A percentile compares a stretch with the other conserved stretches of the same genome.
Evolutionary conservation across 257 asterid species (phyloP).

Genomic region (Verbena officinalis): DNA sequence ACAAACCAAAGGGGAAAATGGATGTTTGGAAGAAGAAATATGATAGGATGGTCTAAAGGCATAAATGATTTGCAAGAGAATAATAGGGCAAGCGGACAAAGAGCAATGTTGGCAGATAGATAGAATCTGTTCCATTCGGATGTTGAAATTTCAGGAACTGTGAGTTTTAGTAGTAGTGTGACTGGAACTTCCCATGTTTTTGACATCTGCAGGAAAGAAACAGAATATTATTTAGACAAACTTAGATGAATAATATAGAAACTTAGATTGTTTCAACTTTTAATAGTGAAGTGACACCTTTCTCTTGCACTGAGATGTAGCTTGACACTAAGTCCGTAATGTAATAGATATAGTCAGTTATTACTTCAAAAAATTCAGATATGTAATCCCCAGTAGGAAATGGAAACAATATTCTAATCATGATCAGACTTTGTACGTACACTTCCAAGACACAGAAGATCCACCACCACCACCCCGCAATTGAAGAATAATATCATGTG

Average conservation of each 20-base stretch:
- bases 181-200: slow-evolving; percentile 82
- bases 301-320: background rate
- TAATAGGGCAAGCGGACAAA: slow-evolving; percentile 82
- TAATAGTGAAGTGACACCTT: background rate
- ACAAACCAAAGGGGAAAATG: slow-evolving; percentile 85
- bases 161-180: slow-evolving; percentile 71
- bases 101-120: slow-evolving; percentile 76
- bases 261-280: background rate
- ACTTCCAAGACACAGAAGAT: background rate
- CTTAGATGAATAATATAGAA: slow-evolving; percentile 9
- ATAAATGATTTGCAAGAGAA: slow-evolving; percentile 80
- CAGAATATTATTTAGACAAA: slow-evolving; percentile 25
- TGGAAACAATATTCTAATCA: background rate
- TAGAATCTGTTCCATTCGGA: slow-evolving; percentile 86
- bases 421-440: background rate
- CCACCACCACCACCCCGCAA: background rate
- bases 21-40: slow-evolving; percentile 62
- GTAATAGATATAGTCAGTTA: background rate
- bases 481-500: background rate
- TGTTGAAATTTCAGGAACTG: slow-evolving; percentile 79
- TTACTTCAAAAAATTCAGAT: background rate
- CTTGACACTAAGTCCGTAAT: no score
- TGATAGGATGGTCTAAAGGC: slow-evolving; percentile 75
- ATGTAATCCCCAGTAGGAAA: background rate
- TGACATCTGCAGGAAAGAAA: slow-evolving; percentile 56